Evolutionary conservation across 306 rosid species (phyloP), one percentile per base, ranked within the genome.

Genomic region (Vicia faba): DNA sequence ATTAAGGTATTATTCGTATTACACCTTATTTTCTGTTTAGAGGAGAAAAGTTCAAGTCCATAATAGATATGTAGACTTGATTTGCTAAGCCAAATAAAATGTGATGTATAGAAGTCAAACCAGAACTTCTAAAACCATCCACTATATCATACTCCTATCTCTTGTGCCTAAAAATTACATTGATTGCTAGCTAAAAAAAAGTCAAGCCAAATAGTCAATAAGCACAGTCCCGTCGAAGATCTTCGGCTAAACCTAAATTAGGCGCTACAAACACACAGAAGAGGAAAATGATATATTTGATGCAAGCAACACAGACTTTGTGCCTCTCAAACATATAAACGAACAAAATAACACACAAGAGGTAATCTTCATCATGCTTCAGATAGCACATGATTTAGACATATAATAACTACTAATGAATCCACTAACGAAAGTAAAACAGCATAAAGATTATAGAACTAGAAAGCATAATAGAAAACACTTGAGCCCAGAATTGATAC

Each of bases 401-500:
- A 23, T 53, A 53, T 4, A 53, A 53, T 20, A 20, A 10, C 29
- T 10, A 20, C 23, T 5, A 31, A 13, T 15, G 25, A 60, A 59
- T 71, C 50, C 50, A 28, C 38, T 10, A 48, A 39, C 18, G 16
- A 39, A 33, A 9, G 44, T 10, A 20, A 64, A 51, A 64, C 28
- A 40, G 5, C 36, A 51, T 40, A 13, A 10, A 15, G 48, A 12
- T 59, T 10, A 31, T 5, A 35, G 43, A 62, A 72, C 38, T 28
- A 7, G 62, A 58, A 26, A 54, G 39, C 69, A 59, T 11, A 56
- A 23, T 14, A 57, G 38, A 44, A 54, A 40, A 54, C 69, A 48
- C 10, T 18, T 58, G 31, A 12, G 65, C 58, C n/a, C 33, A 40
- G 2, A 44, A 35, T 10, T 41, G 70, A 46, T 50, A 29, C 16